Conservation (phyloP, 2,329 filamentous ascomycete genomes). For the Thelonectria rubi region DNA sequence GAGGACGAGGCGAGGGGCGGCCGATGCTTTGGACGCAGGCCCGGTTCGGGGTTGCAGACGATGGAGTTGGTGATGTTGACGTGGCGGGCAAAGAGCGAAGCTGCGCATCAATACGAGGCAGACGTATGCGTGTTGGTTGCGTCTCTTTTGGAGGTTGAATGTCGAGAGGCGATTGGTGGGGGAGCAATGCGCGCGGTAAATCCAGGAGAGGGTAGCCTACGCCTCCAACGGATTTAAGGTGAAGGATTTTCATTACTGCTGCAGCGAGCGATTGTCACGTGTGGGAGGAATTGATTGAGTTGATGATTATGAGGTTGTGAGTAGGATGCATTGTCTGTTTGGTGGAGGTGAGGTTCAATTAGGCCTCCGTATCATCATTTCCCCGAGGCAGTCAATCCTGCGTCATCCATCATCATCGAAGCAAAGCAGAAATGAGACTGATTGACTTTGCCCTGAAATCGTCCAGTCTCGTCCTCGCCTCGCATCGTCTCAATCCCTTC, state of each 20-base stretch:
- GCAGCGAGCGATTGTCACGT: not conserved
- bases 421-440: slow-evolving; percentile 24
- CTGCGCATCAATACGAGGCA: not conserved
- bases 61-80: not conserved
- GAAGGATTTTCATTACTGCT: not conserved
- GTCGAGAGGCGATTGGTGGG: no score
- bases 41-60: not conserved
- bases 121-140: not conserved
- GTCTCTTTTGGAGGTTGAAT: not conserved
- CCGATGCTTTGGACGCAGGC: not conserved
- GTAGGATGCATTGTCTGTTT: not conserved
- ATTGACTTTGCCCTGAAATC: not conserved
- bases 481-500: not conserved
- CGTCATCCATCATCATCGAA: not conserved
- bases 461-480: not conserved
- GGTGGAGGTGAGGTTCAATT: not conserved
- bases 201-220: not conserved
- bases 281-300: not conserved
- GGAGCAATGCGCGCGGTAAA: not conserved
- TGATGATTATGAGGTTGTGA: not conserved
- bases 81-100: not conserved
- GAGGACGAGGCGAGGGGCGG: not conserved
- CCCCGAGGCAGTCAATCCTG: not conserved
- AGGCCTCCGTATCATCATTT: not conserved
- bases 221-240: not conserved